Conservation (phyloP, 768 basidiomycete genomes). For the Kwoniella europaea region DNA sequence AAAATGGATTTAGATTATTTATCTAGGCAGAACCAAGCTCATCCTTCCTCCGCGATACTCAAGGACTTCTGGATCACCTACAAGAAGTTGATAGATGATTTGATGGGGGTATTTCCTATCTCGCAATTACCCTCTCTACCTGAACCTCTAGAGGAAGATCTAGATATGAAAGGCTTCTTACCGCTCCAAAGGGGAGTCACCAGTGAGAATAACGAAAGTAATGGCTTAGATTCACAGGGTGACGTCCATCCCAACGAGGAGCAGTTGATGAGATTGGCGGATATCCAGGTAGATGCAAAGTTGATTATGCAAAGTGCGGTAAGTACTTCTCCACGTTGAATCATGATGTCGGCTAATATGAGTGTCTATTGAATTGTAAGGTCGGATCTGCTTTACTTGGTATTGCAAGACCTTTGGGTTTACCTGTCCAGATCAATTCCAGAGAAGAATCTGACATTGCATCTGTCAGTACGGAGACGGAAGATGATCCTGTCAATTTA, state of each 20-base stretch:
- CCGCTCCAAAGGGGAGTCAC: conserved; percentile 72
- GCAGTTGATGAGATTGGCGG: conserved; percentile 89
- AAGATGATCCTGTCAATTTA: conserved; percentile 76
- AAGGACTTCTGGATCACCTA: conserved; percentile 73
- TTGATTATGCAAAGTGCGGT: conserved; percentile 71
- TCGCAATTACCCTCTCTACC: conserved; percentile 66
- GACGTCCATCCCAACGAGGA: conserved; percentile 88
- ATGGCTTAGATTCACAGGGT: not conserved
- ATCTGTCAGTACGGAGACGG: conserved; percentile 73
- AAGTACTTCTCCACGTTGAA: not conserved
- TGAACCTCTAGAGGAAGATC: conserved; percentile 82
- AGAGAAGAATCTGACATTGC: conserved; percentile 66
- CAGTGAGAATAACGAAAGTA: conserved; percentile 10
- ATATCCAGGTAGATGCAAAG: conserved; percentile 75
- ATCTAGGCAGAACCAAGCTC: conserved; percentile 55
- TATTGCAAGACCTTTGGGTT: not conserved
- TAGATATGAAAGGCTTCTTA: conserved; percentile 83
- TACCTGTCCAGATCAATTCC: not conserved
- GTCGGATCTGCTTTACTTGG: conserved; percentile 12
- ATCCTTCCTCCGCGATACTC: conserved; percentile 38
- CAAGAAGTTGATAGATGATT: conserved; percentile 67
- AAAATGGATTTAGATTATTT: conserved; percentile 74
- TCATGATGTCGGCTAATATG: not conserved
- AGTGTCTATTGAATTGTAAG: not conserved
- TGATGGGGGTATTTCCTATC: conserved; percentile 72